These are phyloP conservation scores for Venturia pyrina DNA, from an alignment of 2,329 filamentous ascomycete species.

Conservation along the genomic window DNA sequence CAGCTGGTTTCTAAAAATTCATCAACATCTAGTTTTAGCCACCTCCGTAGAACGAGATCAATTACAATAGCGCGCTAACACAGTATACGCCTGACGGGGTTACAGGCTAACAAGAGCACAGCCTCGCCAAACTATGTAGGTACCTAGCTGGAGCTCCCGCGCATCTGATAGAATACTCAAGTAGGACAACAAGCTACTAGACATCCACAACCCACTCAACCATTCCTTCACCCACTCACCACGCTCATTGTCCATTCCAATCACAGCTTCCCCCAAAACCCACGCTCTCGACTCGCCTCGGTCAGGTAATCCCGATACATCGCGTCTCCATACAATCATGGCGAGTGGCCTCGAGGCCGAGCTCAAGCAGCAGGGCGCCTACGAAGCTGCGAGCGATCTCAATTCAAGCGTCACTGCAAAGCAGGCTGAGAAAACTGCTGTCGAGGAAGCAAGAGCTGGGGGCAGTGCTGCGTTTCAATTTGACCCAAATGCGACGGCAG, in stretches of 20 bases:
- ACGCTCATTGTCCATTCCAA: neutral
- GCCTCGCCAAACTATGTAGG: neutral
- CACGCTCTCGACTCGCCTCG: neutral
- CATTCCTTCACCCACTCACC: neutral
- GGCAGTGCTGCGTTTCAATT: constrained; percentile 77
- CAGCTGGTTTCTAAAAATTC: neutral
- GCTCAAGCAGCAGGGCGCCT: constrained; percentile 70
- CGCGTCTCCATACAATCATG: neutral
- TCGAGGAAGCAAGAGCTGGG: constrained; percentile 67
- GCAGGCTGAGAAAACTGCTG: constrained; percentile 61
- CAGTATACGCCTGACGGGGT: neutral
- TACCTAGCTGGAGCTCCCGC: neutral
- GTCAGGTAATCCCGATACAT: neutral
- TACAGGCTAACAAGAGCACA: neutral
- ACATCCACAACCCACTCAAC: neutral
- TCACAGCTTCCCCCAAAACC: neutral
- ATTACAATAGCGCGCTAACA: neutral
- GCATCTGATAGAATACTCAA: too few species aligned
- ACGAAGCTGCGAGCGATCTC: constrained; percentile 67
- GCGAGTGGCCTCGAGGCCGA: constrained; percentile 33
- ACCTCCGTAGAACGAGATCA: neutral
- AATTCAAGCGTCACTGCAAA: constrained; percentile 57
- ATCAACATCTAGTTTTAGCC: neutral
- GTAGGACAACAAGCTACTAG: neutral
- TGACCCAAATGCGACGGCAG: constrained; percentile 71